Percentiles rank a stretch among this genome's conserved stretches.
Evolutionary conservation across 148 eudicot species (phyloP).

Genomic region (Polygonum aviculare): DNA sequence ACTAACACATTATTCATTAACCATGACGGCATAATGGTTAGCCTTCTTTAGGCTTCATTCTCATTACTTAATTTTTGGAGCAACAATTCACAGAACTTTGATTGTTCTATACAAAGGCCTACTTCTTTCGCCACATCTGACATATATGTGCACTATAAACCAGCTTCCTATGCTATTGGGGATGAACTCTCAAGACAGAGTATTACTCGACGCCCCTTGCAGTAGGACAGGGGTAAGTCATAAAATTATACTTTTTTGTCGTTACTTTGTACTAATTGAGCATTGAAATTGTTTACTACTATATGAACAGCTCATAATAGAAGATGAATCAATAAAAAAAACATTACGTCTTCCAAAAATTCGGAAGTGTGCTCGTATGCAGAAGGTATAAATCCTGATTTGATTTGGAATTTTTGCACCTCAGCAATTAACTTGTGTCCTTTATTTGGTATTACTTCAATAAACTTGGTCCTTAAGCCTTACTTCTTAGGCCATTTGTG

Average conservation of each 20-base stretch:
- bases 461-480: not conserved
- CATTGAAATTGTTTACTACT: not conserved
- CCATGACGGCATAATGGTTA: conserved; percentile 90
- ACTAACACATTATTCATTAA: conserved; percentile 81
- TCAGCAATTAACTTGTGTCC: not conserved
- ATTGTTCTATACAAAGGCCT: too few species aligned
- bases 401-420: not conserved
- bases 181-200: conserved; percentile 68
- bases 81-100: not conserved
- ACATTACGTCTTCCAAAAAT: conserved; percentile 58
- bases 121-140: not conserved
- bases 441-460: not conserved
- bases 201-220: conserved; percentile 92
- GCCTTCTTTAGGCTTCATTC: conserved; percentile 7
- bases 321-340: conserved; percentile 89
- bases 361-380: conserved; percentile 61
- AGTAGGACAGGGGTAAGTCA: conserved; percentile 92
- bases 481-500: not conserved
- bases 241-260: not conserved
- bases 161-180: conserved; percentile 89
- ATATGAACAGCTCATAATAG: conserved; percentile 65
- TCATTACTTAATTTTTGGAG: not conserved
- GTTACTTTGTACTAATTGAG: not conserved
- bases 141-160: conserved; percentile 10
- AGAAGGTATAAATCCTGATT: conserved; percentile 45